These are phyloP conservation scores for Boletus eberwhitei DNA, from an alignment of 768 basidiomycete genomes.

Conservation along the genomic window DNA sequence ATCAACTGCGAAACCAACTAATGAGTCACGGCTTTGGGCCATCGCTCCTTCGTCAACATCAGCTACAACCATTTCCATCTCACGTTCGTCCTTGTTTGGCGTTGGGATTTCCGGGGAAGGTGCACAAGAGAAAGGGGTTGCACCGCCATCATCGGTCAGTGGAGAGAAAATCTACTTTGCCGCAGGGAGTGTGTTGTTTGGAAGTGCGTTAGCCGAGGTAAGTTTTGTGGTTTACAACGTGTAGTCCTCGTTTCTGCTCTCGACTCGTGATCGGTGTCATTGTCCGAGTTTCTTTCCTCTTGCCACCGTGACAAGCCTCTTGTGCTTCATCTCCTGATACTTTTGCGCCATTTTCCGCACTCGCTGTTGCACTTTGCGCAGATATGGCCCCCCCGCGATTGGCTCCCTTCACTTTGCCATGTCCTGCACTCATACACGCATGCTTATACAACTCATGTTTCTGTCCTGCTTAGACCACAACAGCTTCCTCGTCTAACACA, in stretches of 20 bases:
- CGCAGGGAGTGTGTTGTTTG: constrained; percentile 47
- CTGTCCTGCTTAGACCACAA: constrained; percentile 4
- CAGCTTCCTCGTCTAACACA: background rate
- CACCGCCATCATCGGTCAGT: background rate
- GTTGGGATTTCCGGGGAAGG: constrained; percentile 1
- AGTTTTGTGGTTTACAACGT: constrained; percentile 8
- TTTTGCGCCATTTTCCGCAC: background rate
- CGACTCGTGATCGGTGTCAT: background rate
- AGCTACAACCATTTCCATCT: constrained; percentile 5
- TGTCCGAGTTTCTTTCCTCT: background rate
- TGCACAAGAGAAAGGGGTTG: background rate
- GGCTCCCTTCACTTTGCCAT: constrained; percentile 5
- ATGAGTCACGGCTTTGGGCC: constrained; percentile 24
- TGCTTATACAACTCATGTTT: constrained; percentile 15
- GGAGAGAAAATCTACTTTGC: constrained; percentile 19
- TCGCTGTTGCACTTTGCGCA: background rate
- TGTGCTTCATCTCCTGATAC: background rate
- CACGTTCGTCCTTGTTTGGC: constrained; percentile 28
- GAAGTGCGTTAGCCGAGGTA: constrained; percentile 19
- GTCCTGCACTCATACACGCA: background rate
- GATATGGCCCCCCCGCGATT: constrained; percentile 11
- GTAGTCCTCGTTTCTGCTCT: constrained; percentile 6
- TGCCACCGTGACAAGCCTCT: background rate
- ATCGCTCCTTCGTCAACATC: constrained; percentile 1
- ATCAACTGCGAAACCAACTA: background rate